Percentiles rank a stretch among this genome's conserved stretches.
phyloP scores from a whole-genome alignment of 306 rosid species.

The Sphenostylis stenocarpa region DNA sequence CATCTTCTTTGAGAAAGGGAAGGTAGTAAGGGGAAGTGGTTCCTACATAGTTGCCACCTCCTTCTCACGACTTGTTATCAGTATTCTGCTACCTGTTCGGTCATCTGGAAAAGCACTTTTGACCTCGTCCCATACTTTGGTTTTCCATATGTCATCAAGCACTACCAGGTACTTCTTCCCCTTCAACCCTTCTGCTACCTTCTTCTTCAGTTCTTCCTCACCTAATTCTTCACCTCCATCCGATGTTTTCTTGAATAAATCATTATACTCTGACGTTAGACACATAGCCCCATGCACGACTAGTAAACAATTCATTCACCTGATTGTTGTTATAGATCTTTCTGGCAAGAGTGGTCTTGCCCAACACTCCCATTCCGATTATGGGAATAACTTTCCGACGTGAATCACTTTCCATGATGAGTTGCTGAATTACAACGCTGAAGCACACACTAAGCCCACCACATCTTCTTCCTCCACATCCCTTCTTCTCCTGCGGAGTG shows the following conservation, averaged over 20 bases:
- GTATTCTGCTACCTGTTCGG: conserved; percentile 1
- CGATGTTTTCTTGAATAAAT: neutral
- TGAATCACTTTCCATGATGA: neutral
- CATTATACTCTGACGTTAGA: neutral
- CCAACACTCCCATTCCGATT: conserved; percentile 26
- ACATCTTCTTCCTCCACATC: conserved; percentile 31
- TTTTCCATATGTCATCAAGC: conserved; percentile 10
- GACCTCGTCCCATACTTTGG: neutral
- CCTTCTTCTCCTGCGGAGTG: neutral
- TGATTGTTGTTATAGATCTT: neutral
- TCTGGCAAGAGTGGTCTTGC: conserved; percentile 29
- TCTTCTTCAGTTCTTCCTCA: neutral
- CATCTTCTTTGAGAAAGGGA: neutral
- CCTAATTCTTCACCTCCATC: neutral
- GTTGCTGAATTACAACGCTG: neutral
- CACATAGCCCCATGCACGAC: conserved; percentile 8
- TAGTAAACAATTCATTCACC: neutral
- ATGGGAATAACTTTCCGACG: neutral
- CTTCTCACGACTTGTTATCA: neutral
- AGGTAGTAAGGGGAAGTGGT: neutral
- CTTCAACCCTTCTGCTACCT: neutral
- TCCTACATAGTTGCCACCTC: neutral
- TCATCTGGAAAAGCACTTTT: conserved; percentile 4
- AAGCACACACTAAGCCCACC: neutral
- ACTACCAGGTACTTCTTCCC: conserved; percentile 4